phyloP scores from a whole-genome alignment of 176 grass and related monocot species.

The Secale cereale region DNA sequence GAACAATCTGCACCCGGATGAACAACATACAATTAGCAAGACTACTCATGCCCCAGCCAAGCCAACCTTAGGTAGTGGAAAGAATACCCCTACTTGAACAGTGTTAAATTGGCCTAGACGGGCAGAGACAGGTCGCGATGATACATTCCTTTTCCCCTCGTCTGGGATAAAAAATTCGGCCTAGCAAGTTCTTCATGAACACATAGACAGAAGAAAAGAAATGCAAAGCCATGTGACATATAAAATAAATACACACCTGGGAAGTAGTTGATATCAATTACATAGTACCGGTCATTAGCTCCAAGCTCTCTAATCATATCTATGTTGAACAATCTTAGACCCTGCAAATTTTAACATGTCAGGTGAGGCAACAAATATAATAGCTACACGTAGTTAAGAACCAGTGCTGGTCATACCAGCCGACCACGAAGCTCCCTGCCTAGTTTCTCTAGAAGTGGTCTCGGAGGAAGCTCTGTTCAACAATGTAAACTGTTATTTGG shows the following conservation, averaged over 20 bases:
- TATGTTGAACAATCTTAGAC: conserved; percentile 83
- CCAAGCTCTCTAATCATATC: conserved; percentile 91
- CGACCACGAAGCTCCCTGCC: conserved; percentile 65
- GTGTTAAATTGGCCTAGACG: conserved; percentile 10
- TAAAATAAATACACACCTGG: conserved; percentile 56
- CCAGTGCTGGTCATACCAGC: conserved; percentile 47
- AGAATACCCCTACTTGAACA: conserved; percentile 10
- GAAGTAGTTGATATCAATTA: conserved; percentile 98
- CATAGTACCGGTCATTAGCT: conserved; percentile 82
- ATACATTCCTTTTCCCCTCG: neutral
- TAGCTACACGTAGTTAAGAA: neutral
- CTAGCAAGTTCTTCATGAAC: conserved; percentile 19
- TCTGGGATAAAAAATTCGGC: neutral
- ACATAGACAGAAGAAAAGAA: conserved; percentile 22
- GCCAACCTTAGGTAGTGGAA: conserved; percentile 3
- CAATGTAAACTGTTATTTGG: conserved; percentile 15
- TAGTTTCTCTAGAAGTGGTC: conserved; percentile 79
- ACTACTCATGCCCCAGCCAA: conserved; percentile 4
- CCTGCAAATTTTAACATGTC: conserved; percentile 43
- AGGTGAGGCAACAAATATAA: conserved; percentile 19
- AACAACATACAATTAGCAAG: conserved; percentile 9
- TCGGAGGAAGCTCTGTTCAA: conserved; percentile 73
- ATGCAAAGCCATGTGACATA: conserved; percentile 1
- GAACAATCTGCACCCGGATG: neutral
- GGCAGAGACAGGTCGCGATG: neutral